These are phyloP conservation scores for Massarina eburnea DNA, from an alignment of 2,329 filamentous ascomycete genomes.

Conservation along the genomic window DNA sequence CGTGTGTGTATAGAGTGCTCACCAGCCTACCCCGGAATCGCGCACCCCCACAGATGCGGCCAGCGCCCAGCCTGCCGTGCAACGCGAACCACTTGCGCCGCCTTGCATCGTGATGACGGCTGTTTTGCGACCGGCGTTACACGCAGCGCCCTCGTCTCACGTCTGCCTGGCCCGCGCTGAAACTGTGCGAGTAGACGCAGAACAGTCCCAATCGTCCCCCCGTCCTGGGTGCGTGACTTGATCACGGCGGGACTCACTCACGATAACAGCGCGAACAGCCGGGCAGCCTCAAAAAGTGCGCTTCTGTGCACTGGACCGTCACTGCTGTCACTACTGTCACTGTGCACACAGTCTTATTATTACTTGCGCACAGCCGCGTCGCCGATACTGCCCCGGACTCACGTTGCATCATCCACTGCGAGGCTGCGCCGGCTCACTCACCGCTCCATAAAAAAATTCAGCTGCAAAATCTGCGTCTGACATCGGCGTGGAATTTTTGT, in stretches of 20 bases:
- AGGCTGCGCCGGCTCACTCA: slow-evolving; percentile 6
- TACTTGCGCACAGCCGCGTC: background rate
- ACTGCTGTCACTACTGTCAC: too few species aligned
- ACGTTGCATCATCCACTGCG: slow-evolving; percentile 8
- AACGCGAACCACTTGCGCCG: slow-evolving; percentile 5
- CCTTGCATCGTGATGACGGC: too few species aligned
- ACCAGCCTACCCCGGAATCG: background rate
- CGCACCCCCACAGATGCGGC: slow-evolving; percentile 5
- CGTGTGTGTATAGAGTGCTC: too few species aligned
- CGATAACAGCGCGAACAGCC: too few species aligned
- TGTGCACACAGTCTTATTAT: background rate
- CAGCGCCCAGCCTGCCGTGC: slow-evolving; percentile 3
- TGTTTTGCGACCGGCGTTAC: background rate
- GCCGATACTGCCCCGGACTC: slow-evolving; percentile 6
- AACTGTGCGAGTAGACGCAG: background rate
- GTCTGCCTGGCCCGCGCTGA: too few species aligned
- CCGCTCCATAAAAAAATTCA: slow-evolving; percentile 8
- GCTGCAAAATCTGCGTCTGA: slow-evolving; percentile 8
- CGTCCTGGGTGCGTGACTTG: background rate
- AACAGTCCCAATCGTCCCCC: too few species aligned
- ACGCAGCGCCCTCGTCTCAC: too few species aligned
- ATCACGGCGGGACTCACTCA: too few species aligned
- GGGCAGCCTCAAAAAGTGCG: too few species aligned
- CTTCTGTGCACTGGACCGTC: too few species aligned
- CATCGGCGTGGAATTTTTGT: slow-evolving; percentile 1